phyloP scores from a whole-genome alignment of 495 filamentous ascomycete species.

The Alectoria sarmentosa region DNA sequence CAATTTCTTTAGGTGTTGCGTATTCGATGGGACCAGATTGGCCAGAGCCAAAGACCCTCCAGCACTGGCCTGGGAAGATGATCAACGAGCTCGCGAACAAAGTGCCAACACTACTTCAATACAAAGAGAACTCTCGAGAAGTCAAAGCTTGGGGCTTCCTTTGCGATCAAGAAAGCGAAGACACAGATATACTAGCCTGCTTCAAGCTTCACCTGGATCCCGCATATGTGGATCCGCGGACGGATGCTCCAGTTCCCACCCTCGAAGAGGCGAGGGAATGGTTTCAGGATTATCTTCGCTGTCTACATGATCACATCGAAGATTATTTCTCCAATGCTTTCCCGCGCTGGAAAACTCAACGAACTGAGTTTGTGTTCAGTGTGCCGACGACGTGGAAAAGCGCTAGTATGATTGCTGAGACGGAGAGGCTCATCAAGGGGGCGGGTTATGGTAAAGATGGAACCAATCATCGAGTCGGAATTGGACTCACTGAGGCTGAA shows the following conservation, averaged over 20 bases:
- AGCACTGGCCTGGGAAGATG: slow-evolving; percentile 53
- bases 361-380: slow-evolving; percentile 58
- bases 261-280: slow-evolving; percentile 45
- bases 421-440: slow-evolving; percentile 40
- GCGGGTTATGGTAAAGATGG: slow-evolving; percentile 46
- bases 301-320: slow-evolving; percentile 49
- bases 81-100: slow-evolving; percentile 50
- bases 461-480: slow-evolving; percentile 40
- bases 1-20: slow-evolving; percentile 40
- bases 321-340: slow-evolving; percentile 38
- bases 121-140: slow-evolving; percentile 35
- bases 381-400: slow-evolving; percentile 63
- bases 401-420: slow-evolving; percentile 49
- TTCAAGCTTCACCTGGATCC: slow-evolving; percentile 57
- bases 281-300: slow-evolving; percentile 47
- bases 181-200: slow-evolving; percentile 41
- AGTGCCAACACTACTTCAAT: slow-evolving; percentile 51
- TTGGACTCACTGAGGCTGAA: slow-evolving; percentile 64
- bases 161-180: slow-evolving; percentile 41
- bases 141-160: slow-evolving; percentile 51
- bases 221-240: slow-evolving; percentile 32
- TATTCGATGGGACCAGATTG: slow-evolving; percentile 41
- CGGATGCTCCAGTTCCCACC: slow-evolving; percentile 30
- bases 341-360: slow-evolving; percentile 40
- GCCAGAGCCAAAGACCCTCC: slow-evolving; percentile 47